Evolutionary conservation across 352 stramenopile genomes (phyloP).

Genomic region (Phytophthora sansomeana): DNA sequence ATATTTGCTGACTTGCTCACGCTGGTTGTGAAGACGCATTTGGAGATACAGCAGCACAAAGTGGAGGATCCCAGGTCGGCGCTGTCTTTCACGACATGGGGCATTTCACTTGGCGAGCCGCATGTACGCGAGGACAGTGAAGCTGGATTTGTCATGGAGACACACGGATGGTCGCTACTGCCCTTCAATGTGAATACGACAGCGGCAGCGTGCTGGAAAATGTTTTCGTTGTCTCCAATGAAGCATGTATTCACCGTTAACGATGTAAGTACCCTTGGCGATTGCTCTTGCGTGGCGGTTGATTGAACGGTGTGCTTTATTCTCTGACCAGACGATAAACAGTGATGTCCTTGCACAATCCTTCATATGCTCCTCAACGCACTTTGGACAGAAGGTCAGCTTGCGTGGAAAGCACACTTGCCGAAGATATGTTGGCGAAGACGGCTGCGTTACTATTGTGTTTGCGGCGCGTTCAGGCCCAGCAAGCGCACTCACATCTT

Average conservation of each 20-base stretch:
- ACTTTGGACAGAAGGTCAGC: constrained; percentile 6
- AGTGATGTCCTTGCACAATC: constrained; percentile 22
- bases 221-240: constrained; percentile 23
- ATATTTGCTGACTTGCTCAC: constrained; percentile 40
- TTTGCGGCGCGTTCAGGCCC: constrained; percentile 17
- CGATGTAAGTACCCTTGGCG: constrained; percentile 8
- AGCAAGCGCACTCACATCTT: not conserved
- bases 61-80: constrained; percentile 26
- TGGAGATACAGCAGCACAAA: constrained; percentile 27
- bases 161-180: constrained; percentile 22
- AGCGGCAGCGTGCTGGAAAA: constrained; percentile 25
- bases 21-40: constrained; percentile 17
- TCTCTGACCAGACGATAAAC: not conserved
- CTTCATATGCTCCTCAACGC: constrained; percentile 26
- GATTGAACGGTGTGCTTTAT: not conserved
- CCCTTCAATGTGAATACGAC: constrained; percentile 28
- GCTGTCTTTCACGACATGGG: constrained; percentile 21
- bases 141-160: constrained; percentile 23
- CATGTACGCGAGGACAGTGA: constrained; percentile 15
- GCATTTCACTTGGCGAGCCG: constrained; percentile 20
- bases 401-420: constrained; percentile 29
- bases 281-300: not conserved
- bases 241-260: not conserved
- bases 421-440: constrained; percentile 25
- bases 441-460: constrained; percentile 31